phyloP scores from a whole-genome alignment of 2,329 filamentous ascomycete genomes.

The Paecilomyces variotii region DNA sequence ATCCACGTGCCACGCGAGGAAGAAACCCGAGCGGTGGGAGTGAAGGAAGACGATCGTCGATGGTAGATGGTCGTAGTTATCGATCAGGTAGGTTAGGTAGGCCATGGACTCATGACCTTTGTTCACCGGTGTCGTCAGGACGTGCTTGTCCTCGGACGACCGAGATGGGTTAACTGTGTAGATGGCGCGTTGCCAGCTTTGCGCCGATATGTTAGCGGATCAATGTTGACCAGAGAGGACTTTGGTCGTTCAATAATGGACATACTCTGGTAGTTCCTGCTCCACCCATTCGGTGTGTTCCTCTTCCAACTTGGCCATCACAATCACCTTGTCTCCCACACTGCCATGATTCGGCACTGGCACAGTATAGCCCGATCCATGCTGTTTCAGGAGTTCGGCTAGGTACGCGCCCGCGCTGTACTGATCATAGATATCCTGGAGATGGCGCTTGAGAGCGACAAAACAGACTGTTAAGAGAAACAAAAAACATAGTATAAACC shows the following conservation, averaged over 20 bases:
- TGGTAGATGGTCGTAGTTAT: slow-evolving; percentile 44
- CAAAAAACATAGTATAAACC: slow-evolving; percentile 17
- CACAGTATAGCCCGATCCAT: slow-evolving; percentile 1
- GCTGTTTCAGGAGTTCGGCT: slow-evolving; percentile 13
- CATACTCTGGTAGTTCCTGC: slow-evolving; percentile 38
- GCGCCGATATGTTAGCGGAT: neutral
- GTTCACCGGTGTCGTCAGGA: slow-evolving; percentile 38
- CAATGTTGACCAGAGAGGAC: neutral
- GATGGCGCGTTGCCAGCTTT: slow-evolving; percentile 39
- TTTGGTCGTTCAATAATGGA: neutral
- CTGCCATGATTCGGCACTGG: slow-evolving; percentile 2
- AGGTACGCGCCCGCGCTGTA: slow-evolving; percentile 30
- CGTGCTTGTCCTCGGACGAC: slow-evolving; percentile 2
- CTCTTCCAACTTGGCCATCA: slow-evolving; percentile 37
- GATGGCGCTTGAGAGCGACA: slow-evolving; percentile 23
- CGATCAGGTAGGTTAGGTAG: slow-evolving; percentile 50
- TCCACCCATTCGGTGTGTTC: slow-evolving; percentile 41
- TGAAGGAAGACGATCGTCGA: slow-evolving; percentile 51
- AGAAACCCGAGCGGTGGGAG: slow-evolving; percentile 43
- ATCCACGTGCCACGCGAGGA: slow-evolving; percentile 51
- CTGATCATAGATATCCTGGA: slow-evolving; percentile 27
- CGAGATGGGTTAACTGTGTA: slow-evolving; percentile 35
- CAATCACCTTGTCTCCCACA: slow-evolving; percentile 31
- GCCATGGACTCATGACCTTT: slow-evolving; percentile 47
- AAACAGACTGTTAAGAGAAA: slow-evolving; percentile 18